Evolutionary conservation across 805 yeast species (phyloP), one percentile per base, ranked within the genome.

Genomic region (Candida nonsorbophila): DNA sequence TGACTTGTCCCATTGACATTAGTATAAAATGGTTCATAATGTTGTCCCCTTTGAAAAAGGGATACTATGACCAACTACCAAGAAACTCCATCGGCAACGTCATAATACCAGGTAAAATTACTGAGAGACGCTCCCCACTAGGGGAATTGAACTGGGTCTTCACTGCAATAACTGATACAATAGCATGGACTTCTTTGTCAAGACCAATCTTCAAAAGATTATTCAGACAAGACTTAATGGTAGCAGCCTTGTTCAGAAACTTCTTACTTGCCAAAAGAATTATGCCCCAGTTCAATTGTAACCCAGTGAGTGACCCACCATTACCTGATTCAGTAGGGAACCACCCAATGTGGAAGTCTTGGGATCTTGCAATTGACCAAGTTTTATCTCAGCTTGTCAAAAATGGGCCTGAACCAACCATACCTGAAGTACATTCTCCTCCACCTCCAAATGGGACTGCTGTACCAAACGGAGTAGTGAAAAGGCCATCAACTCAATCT

Each of bases 111-210:
- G 97, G 97, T 2, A 79, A 83, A 39, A 62, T 87, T 26, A 84
- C 95, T 3, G 98, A 92, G 50, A 72, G 97, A 49, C 69, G 96
- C 38, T 92, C 97, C 0, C 97, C 97, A 1, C 59, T 92, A 24
- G 98, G 98, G 20, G 98, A 92, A 51, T 68, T 92, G 31, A 87
- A 86, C 53, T 92, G 97, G 97, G 90, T 92, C 19, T 92, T 90
- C 57, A 92, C 97, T 1, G 97, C 98, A 2, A 86, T 92, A 22
- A 90, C 97, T 3, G 98, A 92, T 54, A 90, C 97, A 0, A 90
- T 92, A 29, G 98, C 98, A 2, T 92, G 97, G 97, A 85, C 95
- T 0, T 75, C 88, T 3, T 58, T 92, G 20, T 86, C 94, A 3
- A 68, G 95, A 37, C 86, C 94, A 0, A 59, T 92, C 17, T 92